These are phyloP conservation scores for Agrostemma githago DNA, from an alignment of 148 eudicot genomes.

Conservation along the genomic window DNA sequence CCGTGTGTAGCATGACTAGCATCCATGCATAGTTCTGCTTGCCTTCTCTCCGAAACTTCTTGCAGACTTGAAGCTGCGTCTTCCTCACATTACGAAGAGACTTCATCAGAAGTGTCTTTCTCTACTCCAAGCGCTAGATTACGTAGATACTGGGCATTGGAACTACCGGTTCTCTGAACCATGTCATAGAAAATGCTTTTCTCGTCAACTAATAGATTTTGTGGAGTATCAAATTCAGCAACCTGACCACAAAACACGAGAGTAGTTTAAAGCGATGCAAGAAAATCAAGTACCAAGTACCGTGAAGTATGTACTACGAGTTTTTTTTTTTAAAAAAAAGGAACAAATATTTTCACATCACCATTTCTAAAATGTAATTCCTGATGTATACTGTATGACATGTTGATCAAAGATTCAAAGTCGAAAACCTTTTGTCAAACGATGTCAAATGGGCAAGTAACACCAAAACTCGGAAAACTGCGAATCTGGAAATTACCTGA, in stretches of 20 bases:
- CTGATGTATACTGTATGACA: too few species aligned
- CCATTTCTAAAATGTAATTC: too few species aligned
- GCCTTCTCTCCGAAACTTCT: not conserved
- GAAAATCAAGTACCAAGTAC: too few species aligned
- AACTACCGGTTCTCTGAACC: conserved; percentile 70
- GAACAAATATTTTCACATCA: too few species aligned
- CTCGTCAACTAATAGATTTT: conserved; percentile 40
- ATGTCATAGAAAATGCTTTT: conserved; percentile 59
- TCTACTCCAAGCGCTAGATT: conserved; percentile 35
- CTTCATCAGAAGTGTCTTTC: not conserved
- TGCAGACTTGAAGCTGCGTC: not conserved
- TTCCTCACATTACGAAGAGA: not conserved
- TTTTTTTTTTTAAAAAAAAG: too few species aligned
- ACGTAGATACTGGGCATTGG: conserved; percentile 64
- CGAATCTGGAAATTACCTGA: conserved; percentile 27
- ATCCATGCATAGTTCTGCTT: not conserved
- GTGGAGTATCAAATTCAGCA: conserved; percentile 59
- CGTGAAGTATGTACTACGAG: too few species aligned
- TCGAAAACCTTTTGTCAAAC: too few species aligned
- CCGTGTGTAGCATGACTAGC: too few species aligned
- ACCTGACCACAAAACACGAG: conserved; percentile 31
- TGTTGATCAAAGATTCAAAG: too few species aligned
- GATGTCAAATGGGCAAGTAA: too few species aligned
- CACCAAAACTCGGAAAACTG: not conserved
- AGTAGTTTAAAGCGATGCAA: not conserved